A percentile compares a stretch with the other conserved stretches of the same genome.
These are phyloP conservation scores for Metschnikowia proteae DNA, from an alignment of 805 yeast genomes.

Conservation along the genomic window DNA sequence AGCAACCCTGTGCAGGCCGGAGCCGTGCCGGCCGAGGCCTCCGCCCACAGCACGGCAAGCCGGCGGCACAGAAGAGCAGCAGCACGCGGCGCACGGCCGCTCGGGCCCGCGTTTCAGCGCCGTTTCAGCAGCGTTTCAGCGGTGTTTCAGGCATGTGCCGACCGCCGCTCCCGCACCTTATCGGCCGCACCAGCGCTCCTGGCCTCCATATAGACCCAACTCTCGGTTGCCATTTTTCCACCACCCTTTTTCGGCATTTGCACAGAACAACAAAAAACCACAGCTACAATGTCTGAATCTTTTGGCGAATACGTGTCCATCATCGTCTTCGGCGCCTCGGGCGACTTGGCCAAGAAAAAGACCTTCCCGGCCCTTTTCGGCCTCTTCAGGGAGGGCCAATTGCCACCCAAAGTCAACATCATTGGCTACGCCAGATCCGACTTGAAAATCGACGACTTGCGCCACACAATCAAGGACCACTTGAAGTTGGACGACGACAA, in stretches of 20 bases:
- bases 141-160: no score
- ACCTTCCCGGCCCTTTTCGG: slow-evolving; percentile 88
- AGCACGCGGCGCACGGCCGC: no score
- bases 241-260: slow-evolving; percentile 1
- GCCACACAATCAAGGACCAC: slow-evolving; percentile 58
- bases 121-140: no score
- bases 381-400: slow-evolving; percentile 58
- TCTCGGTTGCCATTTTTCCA: not conserved
- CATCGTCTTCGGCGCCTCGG: slow-evolving; percentile 91
- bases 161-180: not conserved
- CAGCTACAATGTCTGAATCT: slow-evolving; percentile 25
- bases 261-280: not conserved
- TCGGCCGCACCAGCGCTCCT: not conserved
- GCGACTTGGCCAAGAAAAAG: slow-evolving; percentile 92
- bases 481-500: slow-evolving; percentile 51
- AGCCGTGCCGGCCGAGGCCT: no score
- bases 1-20: not conserved
- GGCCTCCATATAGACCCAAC: not conserved
- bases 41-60: no score
- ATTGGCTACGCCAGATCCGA: slow-evolving; percentile 91
- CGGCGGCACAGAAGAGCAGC: no score
- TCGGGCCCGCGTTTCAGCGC: no score
- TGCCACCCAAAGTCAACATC: slow-evolving; percentile 67
- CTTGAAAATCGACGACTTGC: slow-evolving; percentile 62
- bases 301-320: slow-evolving; percentile 67